Evolutionary conservation across 2,329 filamentous ascomycete genomes (phyloP), one percentile per base, ranked within the genome.

Genomic region (Blumeriella jaapii): DNA sequence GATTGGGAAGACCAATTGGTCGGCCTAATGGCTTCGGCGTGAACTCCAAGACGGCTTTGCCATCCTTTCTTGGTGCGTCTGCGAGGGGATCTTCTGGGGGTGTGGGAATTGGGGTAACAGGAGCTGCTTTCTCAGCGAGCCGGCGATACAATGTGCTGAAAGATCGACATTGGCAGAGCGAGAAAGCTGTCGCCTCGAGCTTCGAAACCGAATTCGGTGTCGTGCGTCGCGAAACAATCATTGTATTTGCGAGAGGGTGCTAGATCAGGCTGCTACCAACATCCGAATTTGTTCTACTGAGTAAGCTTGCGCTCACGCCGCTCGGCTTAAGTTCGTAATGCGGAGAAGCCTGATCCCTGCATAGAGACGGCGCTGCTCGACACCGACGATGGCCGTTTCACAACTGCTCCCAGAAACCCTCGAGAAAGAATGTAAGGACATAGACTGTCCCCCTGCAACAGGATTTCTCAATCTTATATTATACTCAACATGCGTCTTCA

Each of bases 1-100:
- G 81, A 23, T 72, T 61, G 8, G 68, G 66, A 59, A 93, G 74
- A 43, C 91, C 91, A 47, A 98, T 89, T 10, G 91, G 89, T 23
- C 84, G 75, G 24, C 66, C 60, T 26, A 82, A 61, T 12, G 68
- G 69, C 49, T 65, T 69, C 4, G 75, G 75, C 7, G 63, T 70
- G 51, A 78, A 80, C 18, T 63, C 55, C 2, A 67, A 59, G 17
- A 67, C 50, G 11, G 64, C 63, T 54, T 67, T 68, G 49, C 75
- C 75, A 46, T 75, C 76, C 17, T 66, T 63, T 42, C 72, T 63
- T 8, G 74, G 74, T 5, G 73, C 74, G 41, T 73, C 59, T 47
- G 69, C 71, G 23, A 75, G 59, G 5, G 65, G 59, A 11, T 64
- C 63, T 22, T 61, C 48, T 31, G 66, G 46, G 47, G 33, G 38